Conservation (phyloP, 176 grass and related monocot species). For the Pharus latifolius region DNA sequence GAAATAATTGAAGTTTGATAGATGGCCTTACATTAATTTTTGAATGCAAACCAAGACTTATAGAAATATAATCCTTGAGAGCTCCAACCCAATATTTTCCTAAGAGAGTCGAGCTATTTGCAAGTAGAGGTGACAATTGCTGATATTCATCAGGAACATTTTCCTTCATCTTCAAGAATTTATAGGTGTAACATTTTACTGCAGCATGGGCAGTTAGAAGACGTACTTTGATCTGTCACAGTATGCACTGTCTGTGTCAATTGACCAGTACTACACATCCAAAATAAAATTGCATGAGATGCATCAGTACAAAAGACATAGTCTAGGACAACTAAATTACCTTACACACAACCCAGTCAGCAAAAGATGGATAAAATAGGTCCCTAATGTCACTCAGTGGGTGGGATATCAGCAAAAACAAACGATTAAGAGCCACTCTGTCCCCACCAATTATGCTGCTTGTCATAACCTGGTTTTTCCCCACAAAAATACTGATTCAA, state of each 20-base stretch:
- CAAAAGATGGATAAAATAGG: conserved; percentile 93
- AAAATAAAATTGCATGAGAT: conserved; percentile 20
- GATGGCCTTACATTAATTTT: conserved; percentile 59
- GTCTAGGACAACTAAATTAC: conserved; percentile 31
- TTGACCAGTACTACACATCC: background rate
- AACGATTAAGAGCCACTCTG: conserved; percentile 71
- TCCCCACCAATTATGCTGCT: conserved; percentile 83
- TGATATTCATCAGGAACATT: conserved; percentile 69
- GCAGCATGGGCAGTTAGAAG: conserved; percentile 88
- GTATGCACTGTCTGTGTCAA: conserved; percentile 8
- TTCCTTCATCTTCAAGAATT: conserved; percentile 66
- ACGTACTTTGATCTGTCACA: conserved; percentile 79
- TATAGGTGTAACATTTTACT: conserved; percentile 84
- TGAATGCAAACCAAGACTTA: conserved; percentile 70
- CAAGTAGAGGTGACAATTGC: conserved; percentile 66
- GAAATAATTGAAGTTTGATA: conserved; percentile 8
- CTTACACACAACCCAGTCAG: conserved; percentile 99
- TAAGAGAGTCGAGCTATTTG: conserved; percentile 60
- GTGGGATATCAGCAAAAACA: conserved; percentile 75
- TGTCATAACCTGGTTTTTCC: conserved; percentile 71
- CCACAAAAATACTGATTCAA: conserved; percentile 18
- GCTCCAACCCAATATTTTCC: conserved; percentile 82
- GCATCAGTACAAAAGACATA: background rate
- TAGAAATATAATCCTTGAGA: conserved; percentile 77
- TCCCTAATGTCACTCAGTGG: conserved; percentile 79